These are phyloP conservation scores for Neurospora discreta DNA, from an alignment of 495 filamentous ascomycete species.

Conservation along the genomic window DNA sequence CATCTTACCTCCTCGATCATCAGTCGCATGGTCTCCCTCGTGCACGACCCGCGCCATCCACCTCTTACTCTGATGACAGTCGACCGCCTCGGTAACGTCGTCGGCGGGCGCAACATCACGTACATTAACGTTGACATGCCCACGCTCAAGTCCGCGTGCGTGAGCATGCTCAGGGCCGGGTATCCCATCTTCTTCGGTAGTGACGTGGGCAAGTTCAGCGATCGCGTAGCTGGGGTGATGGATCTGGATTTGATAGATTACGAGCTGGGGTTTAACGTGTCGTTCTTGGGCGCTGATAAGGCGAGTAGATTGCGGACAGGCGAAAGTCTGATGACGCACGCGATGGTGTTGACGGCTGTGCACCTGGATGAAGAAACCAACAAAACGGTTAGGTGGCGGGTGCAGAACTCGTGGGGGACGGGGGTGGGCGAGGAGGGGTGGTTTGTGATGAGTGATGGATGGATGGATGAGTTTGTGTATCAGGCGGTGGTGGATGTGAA, in stretches of 20 bases:
- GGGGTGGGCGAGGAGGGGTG: slow-evolving; percentile 59
- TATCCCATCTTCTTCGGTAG: slow-evolving; percentile 79
- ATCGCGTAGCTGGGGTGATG: slow-evolving; percentile 58
- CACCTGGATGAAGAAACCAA: slow-evolving; percentile 54
- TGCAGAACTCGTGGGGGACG: slow-evolving; percentile 77
- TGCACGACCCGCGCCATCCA: slow-evolving; percentile 72
- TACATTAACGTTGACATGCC: slow-evolving; percentile 76
- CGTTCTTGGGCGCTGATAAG: slow-evolving; percentile 56
- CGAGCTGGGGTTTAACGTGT: slow-evolving; percentile 65
- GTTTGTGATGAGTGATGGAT: slow-evolving; percentile 76
- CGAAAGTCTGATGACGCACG: slow-evolving; percentile 76
- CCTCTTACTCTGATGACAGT: slow-evolving; percentile 64
- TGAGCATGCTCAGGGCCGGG: slow-evolving; percentile 63
- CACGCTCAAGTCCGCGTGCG: slow-evolving; percentile 58
- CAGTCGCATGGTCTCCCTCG: slow-evolving; percentile 58
- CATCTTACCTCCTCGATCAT: slow-evolving; percentile 41
- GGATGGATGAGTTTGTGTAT: slow-evolving; percentile 81
- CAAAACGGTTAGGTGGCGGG: slow-evolving; percentile 61
- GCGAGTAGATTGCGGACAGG: slow-evolving; percentile 56
- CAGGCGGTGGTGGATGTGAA: slow-evolving; percentile 70
- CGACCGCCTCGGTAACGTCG: slow-evolving; percentile 65
- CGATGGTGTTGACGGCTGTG: slow-evolving; percentile 81
- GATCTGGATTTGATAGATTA: slow-evolving; percentile 63
- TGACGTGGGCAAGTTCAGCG: slow-evolving; percentile 74
- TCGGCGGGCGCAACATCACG: slow-evolving; percentile 54